Base-by-base conservation (phyloP, 1,139 yeast genomes). In the Taiozyma sp. region DNA sequence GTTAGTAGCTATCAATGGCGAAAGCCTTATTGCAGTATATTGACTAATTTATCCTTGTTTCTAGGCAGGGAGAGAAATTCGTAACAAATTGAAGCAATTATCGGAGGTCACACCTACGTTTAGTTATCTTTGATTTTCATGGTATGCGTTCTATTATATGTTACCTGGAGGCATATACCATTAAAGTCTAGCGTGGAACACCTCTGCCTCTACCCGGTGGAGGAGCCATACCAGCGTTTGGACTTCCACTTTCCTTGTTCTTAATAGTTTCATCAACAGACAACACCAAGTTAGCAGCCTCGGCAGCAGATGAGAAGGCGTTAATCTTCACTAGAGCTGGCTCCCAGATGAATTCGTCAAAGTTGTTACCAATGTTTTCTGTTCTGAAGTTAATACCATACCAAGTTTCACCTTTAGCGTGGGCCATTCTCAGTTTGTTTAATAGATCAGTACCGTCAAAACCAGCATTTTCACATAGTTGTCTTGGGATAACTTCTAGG, bases 401-500 rank as follows among this genome's bases (percentile, higher is more conserved):
- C 92, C 96, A 89, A 48, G 73, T 76, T 63, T 92, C 96, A 53
- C 97, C 97, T 68, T 87, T 87, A 49, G 96, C 96, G 67, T 93
- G 99, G 42, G 89, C 86, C 79, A 95, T 87, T 72, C 99, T 83
- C 65, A 93, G 77, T 66, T 86, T 83, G 70, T 93, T 95, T 62
- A 93, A 81, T 55, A 93, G 75, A 67, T 93, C 99, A 40, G 96
- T 89, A 24, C 96, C 95, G 68, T 93, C 99, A 63, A 95, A 86
- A 9, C 99, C 99, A 16, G 97, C 99, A 69, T 93, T 93, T 67
- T 93, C 99, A 75, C 98, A 92, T 60, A 93, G 77, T 68, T 93
- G 99, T 68, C 98, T 86, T 58, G 99, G 99, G 62, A 93, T 92
- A 38, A 93, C 85, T 71, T 95, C 99, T 53, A 93, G 77, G 0